Base-by-base conservation (phyloP, 805 yeast species). In the Suhomyces canberraensis region DNA sequence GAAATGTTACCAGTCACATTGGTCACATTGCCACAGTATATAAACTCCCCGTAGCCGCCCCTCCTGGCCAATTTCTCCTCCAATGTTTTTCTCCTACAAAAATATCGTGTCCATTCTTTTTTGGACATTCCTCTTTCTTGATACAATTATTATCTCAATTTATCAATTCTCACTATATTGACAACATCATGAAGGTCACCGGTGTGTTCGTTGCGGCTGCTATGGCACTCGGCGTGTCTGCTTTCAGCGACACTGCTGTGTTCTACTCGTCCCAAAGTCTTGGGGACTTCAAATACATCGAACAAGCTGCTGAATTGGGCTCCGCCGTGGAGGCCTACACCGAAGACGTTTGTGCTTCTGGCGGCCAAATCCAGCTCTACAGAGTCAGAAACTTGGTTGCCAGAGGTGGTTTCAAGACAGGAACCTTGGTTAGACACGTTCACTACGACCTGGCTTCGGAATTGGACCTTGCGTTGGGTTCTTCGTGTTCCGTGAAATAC, bases 241-340 rank as follows among this genome's bases (percentile, higher is more conserved):
- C 54, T 11, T 57, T 54, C 25, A 45, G 51, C 34, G 60, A 56
- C 32, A 51, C 60, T 32, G 58, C 49, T 3, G 35, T 48, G 3
- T 49, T 57, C 20, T 54, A 47, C 38, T 45, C 56, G 15, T 44
- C 47, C 18, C 30, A 37, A 19, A 33, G 33, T 16, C 34, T 47
- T 33, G 35, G 33, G 8, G 21, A 30, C n/a, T 46, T 45, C 39
- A 41, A 42, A 24, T 52, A 56, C 48, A 47, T 59, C 31, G 46
- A 55, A n/a, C 50, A 50, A 25, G 36, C 61, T 17, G 27, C 46
- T 15, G 45, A 34, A 25, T 40, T 60, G 31, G 37, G 50, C 16
- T 21, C 31, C 6, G 44, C 47, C 4, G 38, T 60, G 30, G 35
- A 45, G 29, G 40, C 42, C 16, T 36, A 40, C 41, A 42, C 56